Percentiles rank a stretch among this genome's conserved stretches.
phyloP scores from a whole-genome alignment of 1,284 basidiomycete species.

The Cystobasidiaceae sp. region DNA sequence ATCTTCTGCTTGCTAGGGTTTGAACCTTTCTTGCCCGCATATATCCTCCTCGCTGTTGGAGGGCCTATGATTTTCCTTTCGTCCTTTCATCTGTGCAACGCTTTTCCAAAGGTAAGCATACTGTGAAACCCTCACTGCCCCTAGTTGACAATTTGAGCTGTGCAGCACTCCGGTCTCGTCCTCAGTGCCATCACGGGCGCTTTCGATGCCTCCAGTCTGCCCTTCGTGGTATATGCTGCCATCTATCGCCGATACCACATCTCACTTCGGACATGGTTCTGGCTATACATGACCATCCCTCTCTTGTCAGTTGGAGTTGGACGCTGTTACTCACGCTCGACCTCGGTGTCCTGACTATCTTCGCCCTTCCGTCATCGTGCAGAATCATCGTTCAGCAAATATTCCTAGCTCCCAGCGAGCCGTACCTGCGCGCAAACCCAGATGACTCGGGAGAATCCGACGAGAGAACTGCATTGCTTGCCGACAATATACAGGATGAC shows the following conservation, averaged over 20 bases:
- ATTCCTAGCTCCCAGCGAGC: slow-evolving; percentile 39
- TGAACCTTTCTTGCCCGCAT: slow-evolving; percentile 46
- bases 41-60: slow-evolving; percentile 47
- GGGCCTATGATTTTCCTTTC: slow-evolving; percentile 47
- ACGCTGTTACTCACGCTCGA: too few species aligned
- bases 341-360: too few species aligned
- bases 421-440: neutral
- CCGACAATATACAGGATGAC: neutral
- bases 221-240: slow-evolving; percentile 46
- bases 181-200: slow-evolving; percentile 49
- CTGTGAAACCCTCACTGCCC: too few species aligned
- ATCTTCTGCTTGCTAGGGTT: slow-evolving; percentile 41
- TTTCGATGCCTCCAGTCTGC: slow-evolving; percentile 48
- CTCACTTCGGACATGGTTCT: slow-evolving; percentile 46
- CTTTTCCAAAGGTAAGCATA: slow-evolving; percentile 44
- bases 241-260: slow-evolving; percentile 39
- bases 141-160: neutral
- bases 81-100: slow-evolving; percentile 48
- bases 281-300: slow-evolving; percentile 46
- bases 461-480: slow-evolving; percentile 17
- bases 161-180: slow-evolving; percentile 46
- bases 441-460: slow-evolving; percentile 7
- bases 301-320: slow-evolving; percentile 42
- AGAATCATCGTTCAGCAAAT: slow-evolving; percentile 47
- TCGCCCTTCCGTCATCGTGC: too few species aligned